phyloP scores from a whole-genome alignment of 495 filamentous ascomycete genomes.

The Aspergillus diversus region DNA sequence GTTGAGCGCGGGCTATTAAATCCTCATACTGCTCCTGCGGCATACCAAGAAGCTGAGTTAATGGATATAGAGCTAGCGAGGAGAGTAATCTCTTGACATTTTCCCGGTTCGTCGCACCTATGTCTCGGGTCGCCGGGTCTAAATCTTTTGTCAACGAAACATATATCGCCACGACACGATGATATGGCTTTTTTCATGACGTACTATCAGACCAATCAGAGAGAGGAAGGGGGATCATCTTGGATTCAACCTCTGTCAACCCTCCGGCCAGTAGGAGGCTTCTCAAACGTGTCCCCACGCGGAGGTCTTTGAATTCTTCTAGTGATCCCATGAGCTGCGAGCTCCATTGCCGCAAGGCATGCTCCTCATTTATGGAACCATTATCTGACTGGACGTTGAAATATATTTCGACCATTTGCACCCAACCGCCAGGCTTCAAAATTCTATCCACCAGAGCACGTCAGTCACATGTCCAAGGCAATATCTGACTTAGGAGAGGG shows the following conservation, averaged over 20 bases:
- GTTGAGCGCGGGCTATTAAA: conserved; percentile 66
- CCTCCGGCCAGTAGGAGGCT: conserved; percentile 68
- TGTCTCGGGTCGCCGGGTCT: conserved; percentile 65
- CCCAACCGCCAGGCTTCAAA: conserved; percentile 76
- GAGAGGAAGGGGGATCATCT: conserved; percentile 73
- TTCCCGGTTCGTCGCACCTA: conserved; percentile 63
- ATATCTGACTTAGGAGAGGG: neutral
- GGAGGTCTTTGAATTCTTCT: conserved; percentile 69
- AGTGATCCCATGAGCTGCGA: conserved; percentile 66
- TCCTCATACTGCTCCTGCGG: conserved; percentile 62
- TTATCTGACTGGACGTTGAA: conserved; percentile 90
- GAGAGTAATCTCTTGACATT: conserved; percentile 64
- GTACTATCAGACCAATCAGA: conserved; percentile 76
- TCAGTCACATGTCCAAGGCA: conserved; percentile 22
- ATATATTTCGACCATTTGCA: conserved; percentile 89
- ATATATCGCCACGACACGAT: neutral
- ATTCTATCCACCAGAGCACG: conserved; percentile 43
- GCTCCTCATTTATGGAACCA: conserved; percentile 71
- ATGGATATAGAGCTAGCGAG: conserved; percentile 66
- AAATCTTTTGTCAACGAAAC: conserved; percentile 9
- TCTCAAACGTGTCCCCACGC: conserved; percentile 66
- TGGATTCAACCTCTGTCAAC: conserved; percentile 70
- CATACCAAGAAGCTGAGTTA: conserved; percentile 62
- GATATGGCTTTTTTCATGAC: conserved; percentile 14
- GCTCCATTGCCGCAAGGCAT: conserved; percentile 77